Conservation (phyloP, 2,329 filamentous ascomycete species). For the Pseudogymnoascus sp. region DNA sequence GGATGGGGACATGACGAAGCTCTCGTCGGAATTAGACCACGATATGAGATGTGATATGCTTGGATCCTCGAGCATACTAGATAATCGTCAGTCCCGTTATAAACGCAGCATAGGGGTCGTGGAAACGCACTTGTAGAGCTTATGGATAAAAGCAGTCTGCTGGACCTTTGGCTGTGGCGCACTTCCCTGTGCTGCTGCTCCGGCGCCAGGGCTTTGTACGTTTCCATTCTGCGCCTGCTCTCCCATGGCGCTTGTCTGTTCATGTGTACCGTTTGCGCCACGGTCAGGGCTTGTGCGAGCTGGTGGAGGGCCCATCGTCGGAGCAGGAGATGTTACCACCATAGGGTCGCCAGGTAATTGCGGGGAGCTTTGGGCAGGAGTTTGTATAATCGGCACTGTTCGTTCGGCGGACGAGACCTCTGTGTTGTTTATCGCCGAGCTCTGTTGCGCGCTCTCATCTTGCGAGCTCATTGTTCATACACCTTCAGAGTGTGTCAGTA, state of each 20-base stretch:
- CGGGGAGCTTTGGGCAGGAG: slow-evolving; percentile 50
- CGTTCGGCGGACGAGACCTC: slow-evolving; percentile 20
- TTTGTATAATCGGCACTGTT: slow-evolving; percentile 50
- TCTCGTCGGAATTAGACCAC: slow-evolving; percentile 89
- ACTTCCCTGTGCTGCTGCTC: slow-evolving; percentile 54
- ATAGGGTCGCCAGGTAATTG: slow-evolving; percentile 52
- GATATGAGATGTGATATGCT: slow-evolving; percentile 93
- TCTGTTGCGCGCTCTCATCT: slow-evolving; percentile 24
- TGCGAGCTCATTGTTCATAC: slow-evolving; percentile 24
- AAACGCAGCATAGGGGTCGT: neutral
- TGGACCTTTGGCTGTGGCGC: slow-evolving; percentile 95
- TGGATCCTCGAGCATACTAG: slow-evolving; percentile 91
- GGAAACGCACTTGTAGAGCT: slow-evolving; percentile 81
- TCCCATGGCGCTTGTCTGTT: slow-evolving; percentile 21
- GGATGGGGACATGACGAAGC: slow-evolving; percentile 97
- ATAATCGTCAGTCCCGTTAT: slow-evolving; percentile 14
- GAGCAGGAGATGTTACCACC: slow-evolving; percentile 48
- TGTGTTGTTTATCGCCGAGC: slow-evolving; percentile 20
- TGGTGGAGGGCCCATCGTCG: slow-evolving; percentile 30
- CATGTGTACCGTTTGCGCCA: slow-evolving; percentile 27
- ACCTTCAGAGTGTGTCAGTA: slow-evolving; percentile 20
- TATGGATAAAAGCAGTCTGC: slow-evolving; percentile 97
- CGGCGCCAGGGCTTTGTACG: slow-evolving; percentile 27
- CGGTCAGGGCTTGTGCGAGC: slow-evolving; percentile 25
- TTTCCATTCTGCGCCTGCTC: slow-evolving; percentile 31